Evolutionary conservation across 2,329 filamentous ascomycete genomes (phyloP), one percentile per base, ranked within the genome.

Genomic region (Penicillium olsonii): DNA sequence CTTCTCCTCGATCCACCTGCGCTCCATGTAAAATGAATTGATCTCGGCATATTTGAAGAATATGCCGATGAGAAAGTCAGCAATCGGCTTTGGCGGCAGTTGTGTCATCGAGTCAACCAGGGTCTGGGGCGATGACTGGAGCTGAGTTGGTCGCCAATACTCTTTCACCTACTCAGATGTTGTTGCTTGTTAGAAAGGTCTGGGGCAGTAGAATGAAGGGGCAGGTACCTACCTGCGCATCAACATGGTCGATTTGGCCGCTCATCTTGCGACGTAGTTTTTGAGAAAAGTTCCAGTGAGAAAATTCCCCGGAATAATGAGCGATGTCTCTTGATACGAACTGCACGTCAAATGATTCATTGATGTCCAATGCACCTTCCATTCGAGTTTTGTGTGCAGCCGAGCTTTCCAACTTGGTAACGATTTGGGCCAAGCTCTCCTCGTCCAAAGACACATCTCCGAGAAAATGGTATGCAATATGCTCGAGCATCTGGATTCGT

Each of bases 211-310:
- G 6, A n/a, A 14, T 2, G 1, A 26, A 26, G 12, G 22, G 8
- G 22, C 22, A 24, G n/a, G 9, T 8, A 50, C 41, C 37, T 59
- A 71, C 68, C 48, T 59, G 62, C 11, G 61, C 55, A 8, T 57
- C 58, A 12, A 59, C 50, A 5, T 56, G 55, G 33, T 65, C 58
- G 54, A 68, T 68, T 58, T 63, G 65, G 45, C 66, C 67, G 29
- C 68, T 66, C 15, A 71, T 71, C 31, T 71, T 70, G 10, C 64
- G 63, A 37, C 68, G 61, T 22, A 75, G 65, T 37, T 71, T 68
- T 62, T 70, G 65, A 1, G 70, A 72, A 39, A 75, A 74, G 33
- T 70, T 74, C 57, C 72, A 65, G 42, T 74, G 72, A 2, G 68
- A 72, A 45, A 73, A 73, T 42, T 75, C 72, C 5, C 72, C 72